Percentiles rank a stretch among this genome's conserved stretches.
Evolutionary conservation across 306 rosid species (phyloP).

Genomic region (Sophora flavescens): DNA sequence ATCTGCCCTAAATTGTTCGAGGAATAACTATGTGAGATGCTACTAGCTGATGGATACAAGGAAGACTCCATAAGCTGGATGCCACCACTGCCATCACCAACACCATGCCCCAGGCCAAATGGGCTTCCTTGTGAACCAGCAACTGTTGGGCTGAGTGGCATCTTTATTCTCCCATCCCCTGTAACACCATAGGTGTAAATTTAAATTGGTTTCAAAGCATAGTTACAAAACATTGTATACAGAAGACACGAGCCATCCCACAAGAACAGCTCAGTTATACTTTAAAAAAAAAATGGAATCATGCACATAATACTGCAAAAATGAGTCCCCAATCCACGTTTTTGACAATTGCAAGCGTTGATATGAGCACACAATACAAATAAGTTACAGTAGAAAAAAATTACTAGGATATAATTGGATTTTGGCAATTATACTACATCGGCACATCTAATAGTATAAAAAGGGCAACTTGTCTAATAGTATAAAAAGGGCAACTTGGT

Average conservation of each 20-base stretch:
- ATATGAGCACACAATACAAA: conserved; percentile 27
- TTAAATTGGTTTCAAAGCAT: conserved; percentile 31
- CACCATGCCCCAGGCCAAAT: conserved; percentile 61
- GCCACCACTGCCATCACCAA: conserved; percentile 56
- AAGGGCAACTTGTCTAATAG: neutral
- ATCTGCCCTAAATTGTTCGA: conserved; percentile 85
- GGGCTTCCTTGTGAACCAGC: conserved; percentile 65
- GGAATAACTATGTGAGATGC: conserved; percentile 84
- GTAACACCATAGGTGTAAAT: conserved; percentile 42
- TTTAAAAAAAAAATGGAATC: neutral
- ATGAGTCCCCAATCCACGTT: neutral
- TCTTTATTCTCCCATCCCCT: conserved; percentile 90
- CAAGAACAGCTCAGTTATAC: conserved; percentile 1
- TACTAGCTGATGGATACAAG: conserved; percentile 65
- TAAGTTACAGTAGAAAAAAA: neutral
- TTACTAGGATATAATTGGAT: neutral
- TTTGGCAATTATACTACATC: neutral
- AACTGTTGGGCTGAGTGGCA: conserved; percentile 91
- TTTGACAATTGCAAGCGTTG: conserved; percentile 17
- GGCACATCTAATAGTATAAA: neutral
- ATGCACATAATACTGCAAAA: conserved; percentile 15
- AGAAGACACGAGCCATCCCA: conserved; percentile 10
- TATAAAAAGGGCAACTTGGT: neutral
- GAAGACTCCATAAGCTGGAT: conserved; percentile 81
- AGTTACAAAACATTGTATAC: conserved; percentile 17